phyloP scores from a whole-genome alignment of 768 basidiomycete genomes.

The Russula vinacea region DNA sequence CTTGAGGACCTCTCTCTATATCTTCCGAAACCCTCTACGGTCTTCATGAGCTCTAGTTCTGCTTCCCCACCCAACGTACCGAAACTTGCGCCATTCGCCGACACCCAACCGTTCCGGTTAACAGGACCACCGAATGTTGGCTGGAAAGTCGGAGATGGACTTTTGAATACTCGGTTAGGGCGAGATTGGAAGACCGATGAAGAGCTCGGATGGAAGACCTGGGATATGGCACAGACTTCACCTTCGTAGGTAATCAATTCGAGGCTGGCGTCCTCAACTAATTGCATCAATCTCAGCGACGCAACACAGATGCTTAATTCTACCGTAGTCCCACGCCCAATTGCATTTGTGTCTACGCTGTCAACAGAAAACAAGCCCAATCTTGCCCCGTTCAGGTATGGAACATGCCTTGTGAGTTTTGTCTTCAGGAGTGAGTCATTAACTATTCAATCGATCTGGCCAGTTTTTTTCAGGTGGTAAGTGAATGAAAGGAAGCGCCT shows the following conservation, averaged over 20 bases:
- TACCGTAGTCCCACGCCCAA: constrained; percentile 61
- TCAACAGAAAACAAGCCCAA: constrained; percentile 52
- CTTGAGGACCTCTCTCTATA: neutral
- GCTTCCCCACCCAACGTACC: neutral
- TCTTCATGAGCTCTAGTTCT: constrained; percentile 5
- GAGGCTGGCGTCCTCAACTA: neutral
- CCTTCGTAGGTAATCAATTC: constrained; percentile 21
- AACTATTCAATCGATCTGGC: constrained; percentile 34
- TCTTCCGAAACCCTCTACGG: neutral
- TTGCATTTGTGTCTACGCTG: constrained; percentile 63
- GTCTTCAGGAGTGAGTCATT: constrained; percentile 33
- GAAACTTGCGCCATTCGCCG: constrained; percentile 11
- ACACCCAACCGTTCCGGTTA: constrained; percentile 35
- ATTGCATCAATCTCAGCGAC: constrained; percentile 30
- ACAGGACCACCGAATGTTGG: constrained; percentile 41
- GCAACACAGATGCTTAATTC: constrained; percentile 54
- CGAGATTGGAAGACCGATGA: constrained; percentile 38
- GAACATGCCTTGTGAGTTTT: neutral
- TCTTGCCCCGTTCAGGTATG: constrained; percentile 64
- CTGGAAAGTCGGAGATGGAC: constrained; percentile 47
- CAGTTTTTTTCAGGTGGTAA: constrained; percentile 31
- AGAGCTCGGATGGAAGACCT: constrained; percentile 42
- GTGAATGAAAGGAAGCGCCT: constrained; percentile 13
- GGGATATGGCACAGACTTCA: constrained; percentile 36
- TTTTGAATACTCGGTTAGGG: constrained; percentile 30